Percentiles rank a stretch among this genome's conserved stretches.
Conservation (phyloP, 1,139 yeast species). For the Diutina neorugosa region DNA sequence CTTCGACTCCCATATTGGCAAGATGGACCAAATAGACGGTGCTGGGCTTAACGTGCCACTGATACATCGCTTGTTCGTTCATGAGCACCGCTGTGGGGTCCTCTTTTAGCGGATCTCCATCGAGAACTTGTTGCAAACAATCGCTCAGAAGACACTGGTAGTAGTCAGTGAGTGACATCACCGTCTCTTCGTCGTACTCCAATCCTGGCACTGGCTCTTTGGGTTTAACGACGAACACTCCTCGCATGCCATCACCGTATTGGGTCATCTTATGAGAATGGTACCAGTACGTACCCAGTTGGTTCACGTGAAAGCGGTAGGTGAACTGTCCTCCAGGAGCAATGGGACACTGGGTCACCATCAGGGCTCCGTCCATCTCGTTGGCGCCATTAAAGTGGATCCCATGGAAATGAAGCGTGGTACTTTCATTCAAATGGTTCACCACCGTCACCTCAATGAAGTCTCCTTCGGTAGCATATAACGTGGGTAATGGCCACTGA, state of each 20-base stretch:
- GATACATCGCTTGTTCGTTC: neutral
- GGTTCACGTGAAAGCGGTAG: neutral
- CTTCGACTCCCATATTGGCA: neutral
- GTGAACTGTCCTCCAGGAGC: neutral
- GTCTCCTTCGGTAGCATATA: neutral
- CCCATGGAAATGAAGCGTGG: neutral
- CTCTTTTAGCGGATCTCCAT: neutral
- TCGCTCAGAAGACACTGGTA: neutral
- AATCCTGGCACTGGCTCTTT: constrained; percentile 21
- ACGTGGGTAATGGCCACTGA: neutral
- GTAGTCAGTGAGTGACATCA: neutral
- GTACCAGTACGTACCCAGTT: constrained; percentile 4
- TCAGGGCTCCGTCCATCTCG: constrained; percentile 2
- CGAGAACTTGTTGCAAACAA: neutral
- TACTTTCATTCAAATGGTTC: neutral
- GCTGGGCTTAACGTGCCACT: neutral
- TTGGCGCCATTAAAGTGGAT: neutral
- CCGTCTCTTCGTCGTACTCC: neutral
- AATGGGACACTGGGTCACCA: constrained; percentile 3
- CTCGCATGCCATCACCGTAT: constrained; percentile 4
- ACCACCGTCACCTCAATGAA: neutral
- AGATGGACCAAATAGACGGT: neutral
- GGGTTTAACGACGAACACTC: neutral
- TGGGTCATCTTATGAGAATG: neutral
- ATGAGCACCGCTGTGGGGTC: neutral